Conservation (phyloP, 257 asterid genomes). For the Solanum sparsipilum region DNA sequence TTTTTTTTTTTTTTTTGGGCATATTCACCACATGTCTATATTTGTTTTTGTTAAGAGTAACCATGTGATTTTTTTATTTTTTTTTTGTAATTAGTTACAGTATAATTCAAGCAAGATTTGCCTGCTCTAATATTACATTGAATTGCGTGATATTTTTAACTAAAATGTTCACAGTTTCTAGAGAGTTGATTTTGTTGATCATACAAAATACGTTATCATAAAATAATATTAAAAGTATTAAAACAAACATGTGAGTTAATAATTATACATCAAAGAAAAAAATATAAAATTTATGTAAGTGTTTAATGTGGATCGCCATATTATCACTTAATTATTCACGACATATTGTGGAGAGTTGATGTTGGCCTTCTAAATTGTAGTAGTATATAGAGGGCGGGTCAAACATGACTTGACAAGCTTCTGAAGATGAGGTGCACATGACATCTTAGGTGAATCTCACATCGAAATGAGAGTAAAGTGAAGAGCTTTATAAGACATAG, state of each 20-base stretch:
- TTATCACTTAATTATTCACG: no score
- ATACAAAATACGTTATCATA: background rate
- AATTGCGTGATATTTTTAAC: background rate
- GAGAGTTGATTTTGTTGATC: background rate
- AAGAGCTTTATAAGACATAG: background rate
- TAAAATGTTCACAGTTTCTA: background rate
- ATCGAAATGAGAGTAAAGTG: background rate
- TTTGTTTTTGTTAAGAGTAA: background rate
- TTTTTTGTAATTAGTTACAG: background rate
- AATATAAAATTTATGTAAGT: no score
- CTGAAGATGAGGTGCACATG: background rate
- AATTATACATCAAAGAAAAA: no score
- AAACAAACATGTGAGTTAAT: no score
- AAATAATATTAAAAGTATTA: background rate
- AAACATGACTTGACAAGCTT: background rate
- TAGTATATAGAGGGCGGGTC: background rate
- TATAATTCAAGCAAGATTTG: background rate
- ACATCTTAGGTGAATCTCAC: background rate
- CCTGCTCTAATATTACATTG: background rate
- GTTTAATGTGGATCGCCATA: no score
- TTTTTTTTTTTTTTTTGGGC: background rate
- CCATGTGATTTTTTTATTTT: background rate
- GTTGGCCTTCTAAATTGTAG: background rate
- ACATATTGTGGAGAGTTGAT: background rate
- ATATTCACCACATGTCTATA: background rate